These are phyloP conservation scores for Zygosaccharomyces bisporus DNA, from an alignment of 805 yeast species.

Conservation along the genomic window DNA sequence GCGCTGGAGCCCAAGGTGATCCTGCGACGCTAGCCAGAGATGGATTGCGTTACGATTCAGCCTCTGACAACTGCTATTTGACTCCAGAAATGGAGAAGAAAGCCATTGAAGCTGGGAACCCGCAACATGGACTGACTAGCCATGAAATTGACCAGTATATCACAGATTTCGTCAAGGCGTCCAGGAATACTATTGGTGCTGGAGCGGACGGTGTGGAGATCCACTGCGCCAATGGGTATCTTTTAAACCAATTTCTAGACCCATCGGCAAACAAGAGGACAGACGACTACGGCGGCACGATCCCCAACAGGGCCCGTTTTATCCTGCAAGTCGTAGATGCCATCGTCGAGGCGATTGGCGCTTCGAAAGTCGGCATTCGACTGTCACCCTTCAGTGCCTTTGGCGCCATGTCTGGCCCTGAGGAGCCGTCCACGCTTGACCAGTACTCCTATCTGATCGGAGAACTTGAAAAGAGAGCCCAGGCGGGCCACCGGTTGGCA, in stretches of 20 bases:
- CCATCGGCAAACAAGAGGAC: slow-evolving; percentile 42
- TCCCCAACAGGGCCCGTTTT: slow-evolving; percentile 46
- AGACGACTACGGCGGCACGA: slow-evolving; percentile 52
- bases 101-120: slow-evolving; percentile 35
- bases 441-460: slow-evolving; percentile 41
- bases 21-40: slow-evolving; percentile 37
- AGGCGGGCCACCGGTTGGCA: slow-evolving; percentile 39
- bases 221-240: slow-evolving; percentile 64
- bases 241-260: slow-evolving; percentile 53
- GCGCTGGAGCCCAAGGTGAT: slow-evolving; percentile 42
- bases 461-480: slow-evolving; percentile 40
- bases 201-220: slow-evolving; percentile 59
- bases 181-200: slow-evolving; percentile 35
- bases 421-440: slow-evolving; percentile 35
- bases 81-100: slow-evolving; percentile 34
- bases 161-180: slow-evolving; percentile 42
- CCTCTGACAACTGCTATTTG: slow-evolving; percentile 37
- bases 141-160: slow-evolving; percentile 40
- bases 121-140: slow-evolving; percentile 29
- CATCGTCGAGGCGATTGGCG: slow-evolving; percentile 48
- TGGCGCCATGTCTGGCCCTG: slow-evolving; percentile 39
- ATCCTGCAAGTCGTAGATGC: slow-evolving; percentile 49
- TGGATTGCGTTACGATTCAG: slow-evolving; percentile 39
- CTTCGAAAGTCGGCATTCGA: slow-evolving; percentile 45
- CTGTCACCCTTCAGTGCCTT: slow-evolving; percentile 44